phyloP scores from a whole-genome alignment of 106 monocot species.

The Dendrobium catenatum region DNA sequence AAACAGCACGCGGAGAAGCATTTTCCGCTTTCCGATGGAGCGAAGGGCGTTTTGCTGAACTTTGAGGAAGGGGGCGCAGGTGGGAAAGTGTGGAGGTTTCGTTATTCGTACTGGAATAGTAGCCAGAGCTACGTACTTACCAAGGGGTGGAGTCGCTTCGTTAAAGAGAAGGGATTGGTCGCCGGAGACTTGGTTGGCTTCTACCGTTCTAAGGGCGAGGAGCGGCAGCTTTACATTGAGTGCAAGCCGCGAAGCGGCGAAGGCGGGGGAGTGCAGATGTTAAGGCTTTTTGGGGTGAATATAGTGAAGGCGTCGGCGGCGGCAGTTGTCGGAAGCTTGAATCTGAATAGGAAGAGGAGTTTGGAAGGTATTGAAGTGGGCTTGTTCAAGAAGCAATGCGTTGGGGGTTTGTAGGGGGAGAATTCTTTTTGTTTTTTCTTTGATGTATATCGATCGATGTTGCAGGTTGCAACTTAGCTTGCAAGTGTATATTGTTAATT shows the following conservation, averaged over 20 bases:
- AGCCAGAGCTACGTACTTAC: constrained; percentile 84
- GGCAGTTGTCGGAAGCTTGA: background rate
- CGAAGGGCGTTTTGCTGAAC: constrained; percentile 43
- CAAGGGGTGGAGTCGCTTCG: constrained; percentile 78
- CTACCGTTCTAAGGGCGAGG: constrained; percentile 20
- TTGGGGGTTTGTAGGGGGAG: background rate
- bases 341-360: constrained; percentile 7
- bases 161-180: constrained; percentile 51
- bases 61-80: constrained; percentile 43
- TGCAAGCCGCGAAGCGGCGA: constrained; percentile 12
- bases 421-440: background rate
- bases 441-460: background rate
- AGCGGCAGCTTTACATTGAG: constrained; percentile 40
- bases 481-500: background rate
- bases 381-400: constrained; percentile 10
- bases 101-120: constrained; percentile 76
- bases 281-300: constrained; percentile 41
- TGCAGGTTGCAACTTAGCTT: background rate
- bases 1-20: constrained; percentile 96
- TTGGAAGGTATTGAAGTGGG: background rate
- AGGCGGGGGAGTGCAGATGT: constrained; percentile 7
- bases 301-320: constrained; percentile 8
- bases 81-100: constrained; percentile 65
- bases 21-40: constrained; percentile 35
- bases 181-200: constrained; percentile 54